Evolutionary conservation across 768 basidiomycete genomes (phyloP).

Genomic region (Termitomyces sp.): DNA sequence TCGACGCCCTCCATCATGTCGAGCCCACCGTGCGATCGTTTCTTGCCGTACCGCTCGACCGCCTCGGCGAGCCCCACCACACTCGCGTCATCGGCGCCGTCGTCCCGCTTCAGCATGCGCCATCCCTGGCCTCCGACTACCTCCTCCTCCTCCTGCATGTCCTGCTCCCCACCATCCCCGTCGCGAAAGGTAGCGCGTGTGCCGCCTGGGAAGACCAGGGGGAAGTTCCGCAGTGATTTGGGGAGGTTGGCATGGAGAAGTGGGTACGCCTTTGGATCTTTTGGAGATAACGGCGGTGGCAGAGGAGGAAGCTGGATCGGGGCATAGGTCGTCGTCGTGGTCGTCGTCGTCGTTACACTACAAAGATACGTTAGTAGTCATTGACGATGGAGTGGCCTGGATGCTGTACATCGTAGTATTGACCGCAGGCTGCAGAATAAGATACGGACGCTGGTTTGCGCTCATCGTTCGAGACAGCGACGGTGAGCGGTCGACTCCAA

Average conservation of each 20-base stretch:
- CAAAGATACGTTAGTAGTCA: slow-evolving; percentile 4
- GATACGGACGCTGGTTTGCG: slow-evolving; percentile 56
- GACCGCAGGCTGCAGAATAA: slow-evolving; percentile 75
- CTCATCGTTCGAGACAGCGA: slow-evolving; percentile 44
- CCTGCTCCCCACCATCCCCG: slow-evolving; percentile 54
- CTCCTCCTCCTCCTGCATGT: slow-evolving; percentile 70
- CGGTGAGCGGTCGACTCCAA: slow-evolving; percentile 9
- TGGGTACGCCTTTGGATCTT: slow-evolving; percentile 77
- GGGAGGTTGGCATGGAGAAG: slow-evolving; percentile 74
- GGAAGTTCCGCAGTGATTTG: slow-evolving; percentile 64
- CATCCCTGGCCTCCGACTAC: slow-evolving; percentile 64
- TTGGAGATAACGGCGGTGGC: slow-evolving; percentile 64
- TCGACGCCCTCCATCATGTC: slow-evolving; percentile 49
- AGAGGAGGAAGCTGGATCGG: slow-evolving; percentile 79
- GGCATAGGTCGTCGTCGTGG: slow-evolving; percentile 84
- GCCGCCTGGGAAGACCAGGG: slow-evolving; percentile 77
- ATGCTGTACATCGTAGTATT: slow-evolving; percentile 74
- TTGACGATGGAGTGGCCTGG: background rate
- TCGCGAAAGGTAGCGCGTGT: slow-evolving; percentile 76
- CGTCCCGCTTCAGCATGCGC: slow-evolving; percentile 69
- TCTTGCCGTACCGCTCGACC: slow-evolving; percentile 84
- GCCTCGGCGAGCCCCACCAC: slow-evolving; percentile 71
- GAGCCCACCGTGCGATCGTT: slow-evolving; percentile 62
- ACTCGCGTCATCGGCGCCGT: slow-evolving; percentile 40
- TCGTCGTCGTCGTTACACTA: slow-evolving; percentile 89